Conservation (phyloP, 176 grass and related monocot genomes). For the Eragrostis curvula region DNA sequence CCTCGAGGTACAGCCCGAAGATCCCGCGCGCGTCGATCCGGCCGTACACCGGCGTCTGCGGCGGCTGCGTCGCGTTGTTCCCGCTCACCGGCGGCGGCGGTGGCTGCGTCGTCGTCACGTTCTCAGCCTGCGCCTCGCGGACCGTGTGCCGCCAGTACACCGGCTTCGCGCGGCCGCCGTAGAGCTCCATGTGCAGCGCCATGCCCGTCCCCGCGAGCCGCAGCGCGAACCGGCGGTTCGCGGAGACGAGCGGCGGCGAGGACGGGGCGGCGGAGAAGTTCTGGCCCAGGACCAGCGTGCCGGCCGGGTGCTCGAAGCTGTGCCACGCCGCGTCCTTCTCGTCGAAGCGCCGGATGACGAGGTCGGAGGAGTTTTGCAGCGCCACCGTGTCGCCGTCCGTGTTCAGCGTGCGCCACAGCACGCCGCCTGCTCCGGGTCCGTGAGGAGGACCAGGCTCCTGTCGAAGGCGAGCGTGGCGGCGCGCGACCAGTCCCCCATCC, state of each 20-base stretch:
- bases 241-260: slow-evolving; percentile 52
- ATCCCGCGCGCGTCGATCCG: too few relatives aligned
- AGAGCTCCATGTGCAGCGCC: slow-evolving; percentile 59
- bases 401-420: slow-evolving; percentile 51
- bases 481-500: slow-evolving; percentile 37
- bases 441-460: slow-evolving; percentile 44
- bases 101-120: too few relatives aligned
- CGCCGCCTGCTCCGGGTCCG: background rate
- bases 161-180: slow-evolving; percentile 28
- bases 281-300: slow-evolving; percentile 71
- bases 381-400: slow-evolving; percentile 37
- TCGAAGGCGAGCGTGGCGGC: slow-evolving; percentile 70
- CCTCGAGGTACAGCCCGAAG: too few relatives aligned
- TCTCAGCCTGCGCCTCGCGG: background rate
- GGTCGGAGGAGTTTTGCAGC: slow-evolving; percentile 68
- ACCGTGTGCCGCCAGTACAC: slow-evolving; percentile 65
- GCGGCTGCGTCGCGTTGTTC: too few relatives aligned
- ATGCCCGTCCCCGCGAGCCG: slow-evolving; percentile 46
- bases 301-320: slow-evolving; percentile 62
- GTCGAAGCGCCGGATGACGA: slow-evolving; percentile 42
- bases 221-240: slow-evolving; percentile 54
- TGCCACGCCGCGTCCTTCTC: slow-evolving; percentile 38
- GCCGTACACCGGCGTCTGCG: too few relatives aligned
- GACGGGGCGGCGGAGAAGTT: slow-evolving; percentile 62
- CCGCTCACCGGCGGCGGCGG: too few relatives aligned